Conservation (phyloP, 2,329 filamentous ascomycete species). For the Chalaropsis thielavioides region DNA sequence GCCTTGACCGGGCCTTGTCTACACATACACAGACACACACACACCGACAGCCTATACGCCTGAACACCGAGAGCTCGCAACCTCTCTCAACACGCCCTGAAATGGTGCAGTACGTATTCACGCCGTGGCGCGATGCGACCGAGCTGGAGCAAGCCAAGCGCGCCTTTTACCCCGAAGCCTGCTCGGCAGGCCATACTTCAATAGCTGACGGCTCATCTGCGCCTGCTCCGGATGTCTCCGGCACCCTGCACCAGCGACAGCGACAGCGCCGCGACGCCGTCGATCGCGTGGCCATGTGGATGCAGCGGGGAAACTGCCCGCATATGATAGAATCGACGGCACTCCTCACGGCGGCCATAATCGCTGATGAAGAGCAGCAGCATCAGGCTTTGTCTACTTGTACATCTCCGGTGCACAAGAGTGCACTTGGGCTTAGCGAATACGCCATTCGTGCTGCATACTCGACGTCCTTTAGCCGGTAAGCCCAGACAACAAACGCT, state of each 20-base stretch:
- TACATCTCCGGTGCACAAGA: slow-evolving; percentile 15
- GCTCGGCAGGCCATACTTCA: background rate
- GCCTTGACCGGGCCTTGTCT: background rate
- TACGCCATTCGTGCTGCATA: slow-evolving; percentile 57
- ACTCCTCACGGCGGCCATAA: slow-evolving; percentile 52
- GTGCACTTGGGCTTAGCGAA: slow-evolving; percentile 28
- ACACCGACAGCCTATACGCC: background rate
- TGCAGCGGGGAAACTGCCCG: slow-evolving; percentile 58
- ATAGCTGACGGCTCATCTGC: background rate
- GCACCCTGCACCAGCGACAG: background rate
- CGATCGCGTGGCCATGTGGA: slow-evolving; percentile 50
- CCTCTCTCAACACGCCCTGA: no score
- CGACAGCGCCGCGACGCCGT: slow-evolving; percentile 31
- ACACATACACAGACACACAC: background rate
- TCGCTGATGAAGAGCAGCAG: slow-evolving; percentile 41
- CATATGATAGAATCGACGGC: slow-evolving; percentile 69
- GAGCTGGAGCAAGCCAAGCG: slow-evolving; percentile 52
- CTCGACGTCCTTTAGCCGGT: slow-evolving; percentile 60
- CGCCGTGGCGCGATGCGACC: slow-evolving; percentile 52
- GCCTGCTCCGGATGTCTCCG: slow-evolving; percentile 5
- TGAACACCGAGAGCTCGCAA: no score
- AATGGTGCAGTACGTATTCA: slow-evolving; percentile 60
- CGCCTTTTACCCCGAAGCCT: slow-evolving; percentile 40
- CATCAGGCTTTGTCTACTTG: slow-evolving; percentile 16
- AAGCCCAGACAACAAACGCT: slow-evolving; percentile 23